A percentile compares a stretch with the other conserved stretches of the same genome.
Evolutionary conservation across 2,329 filamentous ascomycete species (phyloP).

Genomic region (Cercospora sp.): DNA sequence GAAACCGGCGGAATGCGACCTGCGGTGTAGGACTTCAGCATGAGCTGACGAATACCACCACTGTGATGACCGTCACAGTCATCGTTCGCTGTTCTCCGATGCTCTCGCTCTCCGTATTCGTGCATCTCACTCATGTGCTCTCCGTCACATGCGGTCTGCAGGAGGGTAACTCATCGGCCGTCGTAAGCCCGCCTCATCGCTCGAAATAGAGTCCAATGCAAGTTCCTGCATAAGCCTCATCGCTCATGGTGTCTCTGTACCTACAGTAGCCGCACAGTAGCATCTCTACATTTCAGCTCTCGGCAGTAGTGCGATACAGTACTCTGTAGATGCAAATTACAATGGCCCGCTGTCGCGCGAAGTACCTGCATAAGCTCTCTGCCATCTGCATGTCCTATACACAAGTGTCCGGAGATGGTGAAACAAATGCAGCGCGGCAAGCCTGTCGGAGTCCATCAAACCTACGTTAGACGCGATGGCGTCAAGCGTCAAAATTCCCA

Average conservation of each 20-base stretch:
- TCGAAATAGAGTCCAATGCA: not conserved
- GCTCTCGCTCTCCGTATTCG: not conserved
- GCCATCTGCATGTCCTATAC: not conserved
- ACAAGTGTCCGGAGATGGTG: conserved; percentile 8
- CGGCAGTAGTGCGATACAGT: not conserved
- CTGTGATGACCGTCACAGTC: not conserved
- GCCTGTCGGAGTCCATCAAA: conserved; percentile 3
- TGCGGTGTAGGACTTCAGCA: not conserved
- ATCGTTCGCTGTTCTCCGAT: not conserved
- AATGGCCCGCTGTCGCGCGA: not conserved
- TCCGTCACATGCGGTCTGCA: conserved; percentile 4
- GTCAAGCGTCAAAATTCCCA: not conserved
- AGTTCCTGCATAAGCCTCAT: not conserved
- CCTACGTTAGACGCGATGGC: conserved; percentile 7
- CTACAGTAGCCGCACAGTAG: conserved; percentile 1
- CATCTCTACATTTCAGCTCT: not conserved
- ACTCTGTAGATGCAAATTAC: not conserved
- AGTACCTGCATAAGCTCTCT: conserved; percentile 1
- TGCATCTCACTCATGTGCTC: conserved; percentile 5
- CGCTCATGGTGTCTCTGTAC: not conserved
- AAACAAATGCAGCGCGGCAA: conserved; percentile 4
- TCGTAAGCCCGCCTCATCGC: not conserved
- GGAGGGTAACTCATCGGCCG: not conserved
- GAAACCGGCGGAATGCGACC: not conserved
- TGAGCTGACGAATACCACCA: not conserved